These are phyloP conservation scores for Encephalitozoon hellem DNA, from an alignment of 371 early-diverging fungal species.

Conservation along the genomic window DNA sequence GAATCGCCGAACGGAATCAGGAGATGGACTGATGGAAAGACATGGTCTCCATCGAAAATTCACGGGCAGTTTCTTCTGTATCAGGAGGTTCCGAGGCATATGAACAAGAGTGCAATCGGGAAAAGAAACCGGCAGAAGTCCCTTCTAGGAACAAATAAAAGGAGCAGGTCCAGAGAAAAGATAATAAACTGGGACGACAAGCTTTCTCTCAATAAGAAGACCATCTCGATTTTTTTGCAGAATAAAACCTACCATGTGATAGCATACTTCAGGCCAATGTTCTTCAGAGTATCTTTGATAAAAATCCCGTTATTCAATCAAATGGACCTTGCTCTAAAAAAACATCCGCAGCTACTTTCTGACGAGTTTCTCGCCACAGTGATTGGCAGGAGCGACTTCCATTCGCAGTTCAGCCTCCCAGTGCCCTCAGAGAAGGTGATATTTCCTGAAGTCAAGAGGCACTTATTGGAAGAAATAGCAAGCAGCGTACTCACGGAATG, in stretches of 20 bases:
- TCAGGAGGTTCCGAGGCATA: slow-evolving; percentile 56
- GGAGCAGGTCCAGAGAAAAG: not conserved
- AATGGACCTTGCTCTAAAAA: slow-evolving; percentile 16
- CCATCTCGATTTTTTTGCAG: slow-evolving; percentile 42
- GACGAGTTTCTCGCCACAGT: slow-evolving; percentile 13
- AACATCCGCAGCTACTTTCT: slow-evolving; percentile 19
- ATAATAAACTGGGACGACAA: slow-evolving; percentile 38
- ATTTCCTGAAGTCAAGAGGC: slow-evolving; percentile 7
- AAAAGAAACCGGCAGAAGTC: slow-evolving; percentile 23
- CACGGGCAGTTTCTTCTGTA: slow-evolving; percentile 60
- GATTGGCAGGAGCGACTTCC: not conserved
- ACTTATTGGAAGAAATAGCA: slow-evolving; percentile 39
- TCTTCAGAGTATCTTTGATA: slow-evolving; percentile 24
- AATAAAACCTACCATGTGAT: slow-evolving; percentile 56
- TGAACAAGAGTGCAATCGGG: slow-evolving; percentile 45
- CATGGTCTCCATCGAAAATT: slow-evolving; percentile 62
- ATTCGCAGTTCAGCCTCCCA: not conserved
- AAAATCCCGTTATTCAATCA: slow-evolving; percentile 34
- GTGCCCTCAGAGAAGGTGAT: not conserved
- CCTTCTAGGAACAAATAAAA: slow-evolving; percentile 9
- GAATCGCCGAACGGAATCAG: slow-evolving; percentile 57
- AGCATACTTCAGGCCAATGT: slow-evolving; percentile 54
- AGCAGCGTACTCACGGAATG: slow-evolving; percentile 24
- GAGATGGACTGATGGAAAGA: slow-evolving; percentile 61
- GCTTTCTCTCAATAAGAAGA: slow-evolving; percentile 54